phyloP scores from a whole-genome alignment of 495 filamentous ascomycete species.

The Polyplosphaeria fusca region DNA sequence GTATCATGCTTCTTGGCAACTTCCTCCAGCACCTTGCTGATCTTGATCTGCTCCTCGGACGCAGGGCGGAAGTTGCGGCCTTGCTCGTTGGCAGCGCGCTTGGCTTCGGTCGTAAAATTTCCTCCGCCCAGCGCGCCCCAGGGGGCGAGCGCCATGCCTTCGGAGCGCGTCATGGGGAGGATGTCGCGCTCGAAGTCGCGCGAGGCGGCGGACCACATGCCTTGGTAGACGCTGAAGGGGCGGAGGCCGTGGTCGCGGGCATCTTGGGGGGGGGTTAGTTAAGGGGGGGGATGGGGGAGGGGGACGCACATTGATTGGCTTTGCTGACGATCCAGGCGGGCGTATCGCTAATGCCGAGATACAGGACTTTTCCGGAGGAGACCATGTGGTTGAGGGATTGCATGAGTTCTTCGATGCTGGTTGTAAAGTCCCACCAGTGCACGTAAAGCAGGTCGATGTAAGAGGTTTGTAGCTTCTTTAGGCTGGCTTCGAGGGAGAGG shows the following conservation, averaged over 20 bases:
- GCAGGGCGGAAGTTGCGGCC: conserved; percentile 29
- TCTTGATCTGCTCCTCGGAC: conserved; percentile 47
- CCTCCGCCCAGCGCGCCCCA: conserved; percentile 43
- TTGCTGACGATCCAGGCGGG: conserved; percentile 43
- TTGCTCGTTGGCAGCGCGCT: conserved; percentile 33
- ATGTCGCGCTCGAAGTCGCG: conserved; percentile 52
- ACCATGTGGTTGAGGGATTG: conserved; percentile 40
- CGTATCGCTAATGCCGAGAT: conserved; percentile 43
- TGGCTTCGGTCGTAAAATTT: conserved; percentile 36
- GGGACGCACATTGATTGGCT: conserved; percentile 36
- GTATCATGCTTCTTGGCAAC: conserved; percentile 47
- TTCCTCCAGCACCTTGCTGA: conserved; percentile 57
- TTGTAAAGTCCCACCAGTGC: conserved; percentile 45
- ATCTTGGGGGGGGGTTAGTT: too few species aligned
- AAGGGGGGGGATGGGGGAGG: conserved; percentile 16
- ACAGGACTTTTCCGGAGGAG: conserved; percentile 40
- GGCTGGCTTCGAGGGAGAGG: conserved; percentile 52
- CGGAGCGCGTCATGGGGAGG: conserved; percentile 48
- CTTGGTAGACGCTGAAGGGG: conserved; percentile 64
- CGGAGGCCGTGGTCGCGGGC: conserved; percentile 49
- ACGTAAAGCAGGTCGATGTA: conserved; percentile 58
- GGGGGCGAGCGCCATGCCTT: conserved; percentile 41
- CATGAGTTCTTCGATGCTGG: conserved; percentile 44
- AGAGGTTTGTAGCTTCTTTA: conserved; percentile 61
- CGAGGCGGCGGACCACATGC: conserved; percentile 54